Base-by-base conservation (phyloP, 2,329 filamentous ascomycete genomes). In the Penicillium palitans region DNA sequence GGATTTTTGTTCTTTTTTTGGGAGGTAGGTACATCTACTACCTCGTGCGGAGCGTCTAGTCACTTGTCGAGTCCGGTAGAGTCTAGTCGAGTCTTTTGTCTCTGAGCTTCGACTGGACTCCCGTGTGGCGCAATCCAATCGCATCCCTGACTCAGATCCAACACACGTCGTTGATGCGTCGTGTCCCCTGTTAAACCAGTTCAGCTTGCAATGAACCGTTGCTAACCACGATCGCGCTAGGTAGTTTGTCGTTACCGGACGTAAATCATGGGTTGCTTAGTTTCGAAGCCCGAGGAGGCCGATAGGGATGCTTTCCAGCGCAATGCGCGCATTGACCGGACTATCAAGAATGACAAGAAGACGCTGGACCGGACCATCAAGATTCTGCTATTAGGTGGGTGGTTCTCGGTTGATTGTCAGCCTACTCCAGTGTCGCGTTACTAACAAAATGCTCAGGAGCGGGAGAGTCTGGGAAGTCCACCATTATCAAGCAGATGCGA, bases 401-500 rank as follows among this genome's bases (percentile, higher is more conserved):
- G 27, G 29, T 35, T 19, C 39, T 46, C 37, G 47, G 47, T 29
- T 24, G 10, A 6, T 47, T 48, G 10, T 13, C 47, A 33, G 19
- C 17, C 24, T 13, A 17, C 9, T 19, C 15, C 13, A 19, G 25
- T 24, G 33, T 33, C 51, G 29, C n/a, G 21, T 31, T 21, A 24
- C 71, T 75, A 64, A 78, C 71, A 63, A 54, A 62, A 39, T 55
- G 39, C n/a, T 40, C 49, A 97, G 93, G 93, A 76, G 93, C 93
- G 69, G 93, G 93, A 72, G 93, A 98, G 79, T 95, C 90, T 59
- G 91, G 93, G 65, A 98, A 98, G 79, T 97, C 93, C 9, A 98
- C 93, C 1, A 93, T 98, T 59, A 85, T 98, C 65, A 98, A 98
- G 81, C 93, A 98, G 82, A 98, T 99, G 95, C 93, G 93, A 76